Evolutionary conservation across 169 alveolate genomes (phyloP), one percentile per base, ranked within the genome.

Genomic region (Babesia ovis): DNA sequence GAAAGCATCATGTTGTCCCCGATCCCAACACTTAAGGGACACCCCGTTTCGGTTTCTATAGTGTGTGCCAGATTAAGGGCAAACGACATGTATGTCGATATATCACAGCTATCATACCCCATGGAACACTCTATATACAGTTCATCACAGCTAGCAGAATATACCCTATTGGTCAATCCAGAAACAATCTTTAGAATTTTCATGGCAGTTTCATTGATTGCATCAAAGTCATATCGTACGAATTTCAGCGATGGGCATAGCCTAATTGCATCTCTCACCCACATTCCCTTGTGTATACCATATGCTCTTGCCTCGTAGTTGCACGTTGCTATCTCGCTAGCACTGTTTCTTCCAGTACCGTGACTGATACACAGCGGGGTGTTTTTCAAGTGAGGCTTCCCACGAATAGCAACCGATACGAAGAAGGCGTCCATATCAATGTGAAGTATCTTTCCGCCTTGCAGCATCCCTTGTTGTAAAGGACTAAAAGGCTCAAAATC

Each of bases 1-100:
- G 83, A 20, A 16, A 71, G 53, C 69, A 71, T 50, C 83, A 71
- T 71, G 72, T 71, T 71, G 20, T 39, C 69, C 4, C 83, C 83
- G 20, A 71, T 53, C 5, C 83, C 83, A 1, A 71, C 34, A 20
- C 68, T 62, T 16, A 51, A 31, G n/a, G 68, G 72, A 27, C 83
- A 60, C 9, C 64, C 72, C 18, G 69, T 48, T 32, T 71, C 72
- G 20, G 23, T 31, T 22, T 58, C 68, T 3, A 71, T 58, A 41
- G 14, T n/a, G 3, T 45, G 39, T 43, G 83, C 83, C 4, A 71
- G 50, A n/a, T 71, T 54, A 14, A 25, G 29, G 9, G 68, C 83
- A 14, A 48, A 32, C n/a, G 48, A 39, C 50, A 62, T 9, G 39
- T 50, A 53, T 4, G 8, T 5, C 31, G n/a, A 16, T 16, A 34